Evolutionary conservation across 108 stramenopile genomes (phyloP).

Genomic region (Epipyxis sp.): DNA sequence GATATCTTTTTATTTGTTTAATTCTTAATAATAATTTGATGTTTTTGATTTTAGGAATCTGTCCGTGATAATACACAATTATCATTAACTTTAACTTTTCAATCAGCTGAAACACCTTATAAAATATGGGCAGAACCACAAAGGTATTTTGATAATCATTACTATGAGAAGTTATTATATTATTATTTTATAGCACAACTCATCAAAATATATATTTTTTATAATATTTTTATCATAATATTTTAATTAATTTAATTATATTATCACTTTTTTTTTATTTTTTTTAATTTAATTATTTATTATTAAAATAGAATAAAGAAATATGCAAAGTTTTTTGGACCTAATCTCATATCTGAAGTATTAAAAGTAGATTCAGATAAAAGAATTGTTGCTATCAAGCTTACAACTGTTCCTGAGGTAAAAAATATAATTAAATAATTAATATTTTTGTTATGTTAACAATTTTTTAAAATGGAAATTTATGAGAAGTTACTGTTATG

Average conservation of each 20-base stretch:
- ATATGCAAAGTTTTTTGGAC: neutral
- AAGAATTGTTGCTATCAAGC: constrained; percentile 79
- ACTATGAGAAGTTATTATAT: constrained; percentile 68
- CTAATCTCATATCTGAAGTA: constrained; percentile 38
- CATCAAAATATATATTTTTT: neutral
- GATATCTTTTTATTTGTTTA: no score
- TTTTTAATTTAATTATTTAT: no score
- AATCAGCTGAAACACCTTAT: constrained; percentile 85
- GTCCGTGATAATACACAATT: constrained; percentile 61
- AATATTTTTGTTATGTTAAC: no score
- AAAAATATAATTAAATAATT: no score
- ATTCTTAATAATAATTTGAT: no score
- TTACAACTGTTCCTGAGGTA: constrained; percentile 60
- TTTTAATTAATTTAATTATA: no score
- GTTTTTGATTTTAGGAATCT: constrained; percentile 63
- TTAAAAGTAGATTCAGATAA: constrained; percentile 87
- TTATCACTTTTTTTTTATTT: no score
- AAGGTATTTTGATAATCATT: constrained; percentile 80
- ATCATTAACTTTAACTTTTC: constrained; percentile 85
- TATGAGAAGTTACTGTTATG: no score
- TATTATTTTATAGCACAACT: neutral
- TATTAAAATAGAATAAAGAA: no score
- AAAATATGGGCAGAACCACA: constrained; percentile 93
- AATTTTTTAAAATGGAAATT: no score
- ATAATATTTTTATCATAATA: no score